Evolutionary conservation across 2,329 filamentous ascomycete genomes (phyloP).

Genomic region (Dactylellina parvicollis): DNA sequence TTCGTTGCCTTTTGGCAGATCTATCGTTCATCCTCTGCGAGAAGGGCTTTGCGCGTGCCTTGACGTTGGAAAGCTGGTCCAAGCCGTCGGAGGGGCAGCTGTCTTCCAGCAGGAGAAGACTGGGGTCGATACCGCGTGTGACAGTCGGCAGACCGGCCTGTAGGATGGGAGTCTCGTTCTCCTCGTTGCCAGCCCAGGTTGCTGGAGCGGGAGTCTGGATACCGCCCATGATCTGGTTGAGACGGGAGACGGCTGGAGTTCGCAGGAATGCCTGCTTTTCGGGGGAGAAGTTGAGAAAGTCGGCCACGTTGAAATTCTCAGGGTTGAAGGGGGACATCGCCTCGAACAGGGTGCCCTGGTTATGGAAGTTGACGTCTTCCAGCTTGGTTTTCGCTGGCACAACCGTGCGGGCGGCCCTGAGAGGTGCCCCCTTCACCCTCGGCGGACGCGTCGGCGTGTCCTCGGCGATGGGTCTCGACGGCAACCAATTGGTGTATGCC

Average conservation of each 20-base stretch:
- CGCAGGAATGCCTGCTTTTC: conserved; percentile 1
- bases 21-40: conserved; percentile 26
- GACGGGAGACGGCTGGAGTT: conserved; percentile 13
- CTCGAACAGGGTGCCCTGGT: conserved; percentile 14
- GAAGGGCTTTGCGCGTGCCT: conserved; percentile 41
- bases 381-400: no score
- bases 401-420: not conserved
- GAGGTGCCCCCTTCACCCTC: conserved; percentile 7
- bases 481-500: not conserved
- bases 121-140: conserved; percentile 26
- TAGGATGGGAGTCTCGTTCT: conserved; percentile 27
- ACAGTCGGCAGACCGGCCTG: conserved; percentile 2
- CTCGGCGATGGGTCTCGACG: conserved; percentile 10
- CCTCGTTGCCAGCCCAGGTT: conserved; percentile 26
- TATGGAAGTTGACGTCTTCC: not conserved
- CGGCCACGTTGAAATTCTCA: conserved; percentile 16
- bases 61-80: conserved; percentile 15
- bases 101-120: conserved; percentile 17
- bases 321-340: conserved; percentile 15
- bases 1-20: conserved; percentile 31
- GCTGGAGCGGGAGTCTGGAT: conserved; percentile 15
- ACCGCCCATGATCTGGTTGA: conserved; percentile 14
- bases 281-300: conserved; percentile 32
- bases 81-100: conserved; percentile 5
- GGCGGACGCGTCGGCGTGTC: conserved; percentile 24